Evolutionary conservation across 352 stramenopile genomes (phyloP), one percentile per base, ranked within the genome.

Genomic region (Phytophthora sansomeana): DNA sequence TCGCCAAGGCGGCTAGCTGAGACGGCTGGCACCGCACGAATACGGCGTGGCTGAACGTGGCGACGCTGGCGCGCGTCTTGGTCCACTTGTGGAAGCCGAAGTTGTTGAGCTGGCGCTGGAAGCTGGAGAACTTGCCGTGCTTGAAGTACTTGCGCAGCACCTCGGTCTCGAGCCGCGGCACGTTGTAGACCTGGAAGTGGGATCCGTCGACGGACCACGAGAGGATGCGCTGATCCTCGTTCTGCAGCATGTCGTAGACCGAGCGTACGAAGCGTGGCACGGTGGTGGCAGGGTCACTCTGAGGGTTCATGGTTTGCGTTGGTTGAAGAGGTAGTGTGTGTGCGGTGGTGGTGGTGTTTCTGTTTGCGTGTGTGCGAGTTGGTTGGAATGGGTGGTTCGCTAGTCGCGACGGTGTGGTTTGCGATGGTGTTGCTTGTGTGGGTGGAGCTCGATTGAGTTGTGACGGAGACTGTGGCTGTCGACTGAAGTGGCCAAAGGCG

Each of bases 51-150:
- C 75, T 87, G 55, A 90, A 90, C 17, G 81, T 90, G 71, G 79
- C 86, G 26, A 89, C 75, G 43, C 69, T 72, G 52, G 79, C 68
- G 58, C 78, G 77, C 56, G 79, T 84, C 63, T 91, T 91, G 66
- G 83, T 91, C 82, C 82, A 91, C 65, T 93, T 93, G 67, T 74
- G 77, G 69, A 98, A 98, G 11, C 74, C 81, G 75, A 98, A 98
- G 66, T 98, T 97, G 75, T 95, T 97, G 43, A 98, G 75, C 72
- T 98, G 90, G 19, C 92, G 83, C 60, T 96, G 87, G 50, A 98
- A 90, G 30, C 87, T 97, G 32, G 92, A 89, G 73, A 97, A 97
- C 61, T 91, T 96, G 61, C 69, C 78, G 67, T 96, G 88, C 46
- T 87, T 89, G 63, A 95, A 96, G 67, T 95, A 95, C 43, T 82